Evolutionary conservation across 257 asterid genomes (phyloP).

Genomic region (Solanum bukasovii): DNA sequence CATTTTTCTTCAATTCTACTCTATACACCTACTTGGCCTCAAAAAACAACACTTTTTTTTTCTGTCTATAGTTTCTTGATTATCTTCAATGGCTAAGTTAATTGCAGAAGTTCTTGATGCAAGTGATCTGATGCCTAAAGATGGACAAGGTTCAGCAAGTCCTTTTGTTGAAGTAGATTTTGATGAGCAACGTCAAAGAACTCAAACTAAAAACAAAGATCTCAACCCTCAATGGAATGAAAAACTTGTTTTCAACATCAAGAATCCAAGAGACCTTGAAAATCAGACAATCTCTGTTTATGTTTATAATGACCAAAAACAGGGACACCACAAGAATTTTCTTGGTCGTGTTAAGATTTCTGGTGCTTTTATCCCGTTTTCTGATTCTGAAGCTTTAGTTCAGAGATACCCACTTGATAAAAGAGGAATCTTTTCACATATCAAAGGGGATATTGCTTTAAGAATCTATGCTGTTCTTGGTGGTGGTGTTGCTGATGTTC

Average conservation of each 20-base stretch:
- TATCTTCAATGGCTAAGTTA: constrained; percentile 42
- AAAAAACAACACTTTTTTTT: too few relatives aligned
- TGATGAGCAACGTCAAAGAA: constrained; percentile 48
- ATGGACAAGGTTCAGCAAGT: constrained; percentile 76
- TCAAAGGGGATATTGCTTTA: constrained; percentile 66
- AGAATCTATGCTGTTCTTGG: constrained; percentile 27
- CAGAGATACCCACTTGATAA: constrained; percentile 86
- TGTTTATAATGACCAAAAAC: constrained; percentile 49
- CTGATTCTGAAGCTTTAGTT: constrained; percentile 44
- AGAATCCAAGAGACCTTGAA: constrained; percentile 30
- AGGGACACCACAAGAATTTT: constrained; percentile 52
- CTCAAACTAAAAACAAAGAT: constrained; percentile 51
- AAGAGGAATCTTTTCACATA: constrained; percentile 68
- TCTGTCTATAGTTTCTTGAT: not conserved
- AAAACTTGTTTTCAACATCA: constrained; percentile 47
- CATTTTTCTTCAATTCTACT: not conserved
- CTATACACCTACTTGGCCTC: not conserved
- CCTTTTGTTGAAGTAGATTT: constrained; percentile 75
- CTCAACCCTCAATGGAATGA: constrained; percentile 88
- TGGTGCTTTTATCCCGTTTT: constrained; percentile 47
- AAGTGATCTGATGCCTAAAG: constrained; percentile 83
- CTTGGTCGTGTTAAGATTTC: constrained; percentile 72
- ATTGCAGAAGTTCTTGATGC: constrained; percentile 77
- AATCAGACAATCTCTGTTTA: constrained; percentile 38
- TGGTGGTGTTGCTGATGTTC: constrained; percentile 10